Evolutionary conservation across 768 basidiomycete genomes (phyloP).

Genomic region (Trametes maxima): DNA sequence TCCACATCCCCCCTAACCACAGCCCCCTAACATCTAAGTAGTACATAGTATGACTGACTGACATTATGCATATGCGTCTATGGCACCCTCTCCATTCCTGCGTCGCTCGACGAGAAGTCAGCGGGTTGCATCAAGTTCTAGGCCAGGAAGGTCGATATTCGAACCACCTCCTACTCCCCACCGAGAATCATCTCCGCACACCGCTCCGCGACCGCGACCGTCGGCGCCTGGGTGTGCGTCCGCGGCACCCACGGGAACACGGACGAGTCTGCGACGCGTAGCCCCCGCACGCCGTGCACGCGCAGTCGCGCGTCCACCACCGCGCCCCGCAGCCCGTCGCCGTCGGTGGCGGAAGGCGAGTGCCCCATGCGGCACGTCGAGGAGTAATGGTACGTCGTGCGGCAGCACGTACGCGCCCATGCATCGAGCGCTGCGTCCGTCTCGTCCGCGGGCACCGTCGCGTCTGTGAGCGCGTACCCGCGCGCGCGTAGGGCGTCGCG

Average conservation of each 20-base stretch:
- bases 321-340: conserved; percentile 18
- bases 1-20: too few relatives aligned
- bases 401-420: conserved; percentile 29
- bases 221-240: conserved; percentile 40
- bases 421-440: conserved; percentile 36
- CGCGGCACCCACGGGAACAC: conserved; percentile 35
- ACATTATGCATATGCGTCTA: too few relatives aligned
- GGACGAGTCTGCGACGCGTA: conserved; percentile 37
- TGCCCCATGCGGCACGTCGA: conserved; percentile 41
- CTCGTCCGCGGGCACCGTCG: conserved; percentile 31
- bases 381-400: conserved; percentile 40
- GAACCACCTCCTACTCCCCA: neutral
- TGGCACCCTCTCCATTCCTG: too few relatives aligned
- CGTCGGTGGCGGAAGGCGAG: neutral
- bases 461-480: conserved; percentile 24
- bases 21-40: too few relatives aligned
- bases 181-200: conserved; percentile 39
- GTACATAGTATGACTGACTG: too few relatives aligned
- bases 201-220: conserved; percentile 40
- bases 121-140: too few relatives aligned
- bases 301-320: conserved; percentile 46
- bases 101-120: too few relatives aligned
- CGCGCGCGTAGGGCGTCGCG: conserved; percentile 21
- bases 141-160: neutral
- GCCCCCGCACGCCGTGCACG: conserved; percentile 46